Conservation (phyloP, 2,329 filamentous ascomycete species). For the Truncatella angustata region DNA sequence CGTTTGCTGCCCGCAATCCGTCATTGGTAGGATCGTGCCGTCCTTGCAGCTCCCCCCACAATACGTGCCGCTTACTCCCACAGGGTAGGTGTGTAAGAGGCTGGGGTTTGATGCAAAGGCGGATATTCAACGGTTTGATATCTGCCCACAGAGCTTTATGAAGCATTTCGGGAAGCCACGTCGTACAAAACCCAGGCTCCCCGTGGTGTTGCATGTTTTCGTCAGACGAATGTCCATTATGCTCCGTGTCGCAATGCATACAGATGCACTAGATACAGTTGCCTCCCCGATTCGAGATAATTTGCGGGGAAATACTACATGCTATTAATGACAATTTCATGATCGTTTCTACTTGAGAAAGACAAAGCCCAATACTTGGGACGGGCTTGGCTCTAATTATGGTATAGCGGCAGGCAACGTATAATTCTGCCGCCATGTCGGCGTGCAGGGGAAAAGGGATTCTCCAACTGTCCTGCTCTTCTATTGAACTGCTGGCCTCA, state of each 20-base stretch:
- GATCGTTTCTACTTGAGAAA: no score
- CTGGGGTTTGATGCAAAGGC: neutral
- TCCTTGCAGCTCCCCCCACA: constrained; percentile 3
- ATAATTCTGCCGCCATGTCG: no score
- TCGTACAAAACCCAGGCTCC: no score
- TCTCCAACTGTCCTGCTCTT: no score
- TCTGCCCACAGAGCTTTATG: neutral
- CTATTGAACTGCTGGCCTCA: no score
- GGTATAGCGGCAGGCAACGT: no score
- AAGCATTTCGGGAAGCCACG: no score
- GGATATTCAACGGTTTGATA: neutral
- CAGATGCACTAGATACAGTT: neutral
- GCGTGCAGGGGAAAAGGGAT: no score
- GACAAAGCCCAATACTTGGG: no score
- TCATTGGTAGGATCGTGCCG: constrained; percentile 2
- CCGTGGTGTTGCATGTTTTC: neutral
- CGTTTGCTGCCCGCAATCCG: neutral
- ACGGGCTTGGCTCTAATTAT: no score
- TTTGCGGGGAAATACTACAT: constrained; percentile 8
- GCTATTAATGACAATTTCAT: neutral
- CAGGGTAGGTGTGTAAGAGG: neutral
- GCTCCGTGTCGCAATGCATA: constrained; percentile 6
- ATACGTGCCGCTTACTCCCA: neutral
- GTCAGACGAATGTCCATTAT: constrained; percentile 3
- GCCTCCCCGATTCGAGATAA: neutral